Base-by-base conservation (phyloP, 1,284 basidiomycete species). In the Trametes hirsuta region DNA sequence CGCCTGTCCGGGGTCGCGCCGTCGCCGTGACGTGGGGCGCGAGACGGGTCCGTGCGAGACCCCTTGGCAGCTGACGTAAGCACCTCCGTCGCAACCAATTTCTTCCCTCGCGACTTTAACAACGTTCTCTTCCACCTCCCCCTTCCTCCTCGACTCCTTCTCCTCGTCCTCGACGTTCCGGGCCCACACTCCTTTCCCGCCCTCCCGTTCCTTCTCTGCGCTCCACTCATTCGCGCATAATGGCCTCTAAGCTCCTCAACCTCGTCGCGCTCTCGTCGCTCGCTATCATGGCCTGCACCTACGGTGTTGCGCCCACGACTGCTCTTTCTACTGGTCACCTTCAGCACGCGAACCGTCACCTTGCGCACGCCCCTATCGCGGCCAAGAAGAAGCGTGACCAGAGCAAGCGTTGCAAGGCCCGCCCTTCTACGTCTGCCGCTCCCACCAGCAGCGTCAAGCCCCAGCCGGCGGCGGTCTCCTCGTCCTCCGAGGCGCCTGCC, bases 241-340 rank as follows among this genome's bases (percentile, higher is more conserved):
- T 89, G 86, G 79, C 84, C 54, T 65, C 79, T 64, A 87, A 82
- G 65, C 69, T 87, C 50, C 62, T 86, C 67, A 83, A 83, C 68
- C 73, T 91, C 59, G 52, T 90, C 61, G 79, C 84, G 21, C 66
- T 90, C 47, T 76, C 84, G 22, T 79, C 85, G 15, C 70, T 91
- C 47, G 83, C 84, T 35, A 66, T 90, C 62, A 62, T 90, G 61
- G 78, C 82, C 51, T 78, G 77, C 65, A 78, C 80, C n/a, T 80
- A 82, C 59, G 76, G 72, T 40, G 72, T 81, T 0, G 57, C 76
- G 12, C 77, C 81, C 24, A 83, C 76, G 44, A 77, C 76, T 63
- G 88, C 87, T 9, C 76, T 90, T 53, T 79, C 80, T 6, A 68
- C 74, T 48, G 78, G 77, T 61, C 76, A 82, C 46, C 44, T 62